Conservation (phyloP, 2,329 filamentous ascomycete species). For the Trichoderma sp. region DNA sequence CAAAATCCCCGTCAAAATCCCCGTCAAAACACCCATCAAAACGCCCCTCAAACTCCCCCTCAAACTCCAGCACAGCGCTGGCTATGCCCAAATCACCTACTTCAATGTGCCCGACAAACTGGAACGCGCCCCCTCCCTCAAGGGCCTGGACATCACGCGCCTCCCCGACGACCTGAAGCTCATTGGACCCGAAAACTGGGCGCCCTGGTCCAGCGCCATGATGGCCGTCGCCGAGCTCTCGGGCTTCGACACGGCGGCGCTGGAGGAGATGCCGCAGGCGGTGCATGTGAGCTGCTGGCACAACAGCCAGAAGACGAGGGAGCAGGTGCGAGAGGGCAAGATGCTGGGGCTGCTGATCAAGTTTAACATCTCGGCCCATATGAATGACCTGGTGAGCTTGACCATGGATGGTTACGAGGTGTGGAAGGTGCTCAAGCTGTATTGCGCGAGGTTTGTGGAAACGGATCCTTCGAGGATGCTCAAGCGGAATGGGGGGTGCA, state of each 20-base stretch:
- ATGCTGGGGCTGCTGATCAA: constrained; percentile 18
- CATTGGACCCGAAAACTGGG: constrained; percentile 17
- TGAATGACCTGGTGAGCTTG: constrained; percentile 17
- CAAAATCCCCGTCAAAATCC: neutral
- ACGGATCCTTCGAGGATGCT: constrained; percentile 13
- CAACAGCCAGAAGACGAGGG: neutral
- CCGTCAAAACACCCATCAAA: neutral
- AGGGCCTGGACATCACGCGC: neutral
- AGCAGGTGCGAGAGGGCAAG: constrained; percentile 2
- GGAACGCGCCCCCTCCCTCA: neutral
- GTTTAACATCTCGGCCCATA: constrained; percentile 13
- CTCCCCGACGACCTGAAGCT: constrained; percentile 17
- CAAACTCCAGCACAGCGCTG: neutral
- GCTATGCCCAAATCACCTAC: constrained; percentile 15
- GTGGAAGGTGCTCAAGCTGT: constrained; percentile 12
- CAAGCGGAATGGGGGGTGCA: constrained; percentile 1
- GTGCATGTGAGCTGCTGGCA: constrained; percentile 10
- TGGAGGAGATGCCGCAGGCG: neutral
- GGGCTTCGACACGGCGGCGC: constrained; percentile 9
- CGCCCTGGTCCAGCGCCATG: constrained; percentile 15
- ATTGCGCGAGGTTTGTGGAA: constrained; percentile 15
- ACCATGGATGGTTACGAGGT: constrained; percentile 17
- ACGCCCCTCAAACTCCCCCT: neutral
- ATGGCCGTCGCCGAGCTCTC: constrained; percentile 17
- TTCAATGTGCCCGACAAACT: constrained; percentile 19